These are phyloP conservation scores for Huntiella savannae DNA, from an alignment of 2,329 filamentous ascomycete species.

Conservation along the genomic window DNA sequence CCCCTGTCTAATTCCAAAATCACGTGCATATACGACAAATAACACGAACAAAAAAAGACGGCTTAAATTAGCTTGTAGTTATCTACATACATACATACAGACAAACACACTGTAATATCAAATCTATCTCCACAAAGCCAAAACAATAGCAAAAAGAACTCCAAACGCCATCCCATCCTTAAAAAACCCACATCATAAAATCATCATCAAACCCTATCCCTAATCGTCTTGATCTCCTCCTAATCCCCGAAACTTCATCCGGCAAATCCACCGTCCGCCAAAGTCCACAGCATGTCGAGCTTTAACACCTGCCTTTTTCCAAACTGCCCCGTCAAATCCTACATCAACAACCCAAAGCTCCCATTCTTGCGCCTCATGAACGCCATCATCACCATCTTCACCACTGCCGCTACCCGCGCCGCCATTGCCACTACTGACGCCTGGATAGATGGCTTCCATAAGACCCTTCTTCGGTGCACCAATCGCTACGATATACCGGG, in stretches of 20 bases:
- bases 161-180: not conserved
- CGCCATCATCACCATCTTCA: slow-evolving; percentile 14
- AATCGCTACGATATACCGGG: slow-evolving; percentile 67
- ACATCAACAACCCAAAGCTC: slow-evolving; percentile 72
- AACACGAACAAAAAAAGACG: too few relatives aligned
- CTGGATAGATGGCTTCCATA: slow-evolving; percentile 47
- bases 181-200: not conserved
- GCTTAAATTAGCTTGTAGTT: too few relatives aligned
- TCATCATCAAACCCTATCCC: not conserved
- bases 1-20: too few relatives aligned
- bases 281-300: slow-evolving; percentile 75
- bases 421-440: slow-evolving; percentile 11
- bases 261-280: slow-evolving; percentile 68
- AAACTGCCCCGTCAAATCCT: slow-evolving; percentile 63
- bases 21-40: not conserved
- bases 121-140: not conserved
- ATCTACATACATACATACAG: too few relatives aligned
- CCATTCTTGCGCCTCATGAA: slow-evolving; percentile 42
- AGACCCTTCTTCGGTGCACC: slow-evolving; percentile 76
- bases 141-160: not conserved
- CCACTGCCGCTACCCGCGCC: slow-evolving; percentile 13
- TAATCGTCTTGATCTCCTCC: slow-evolving; percentile 13
- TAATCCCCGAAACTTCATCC: slow-evolving; percentile 35
- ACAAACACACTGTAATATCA: too few relatives aligned
- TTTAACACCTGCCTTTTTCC: slow-evolving; percentile 67